These are phyloP conservation scores for Chenopodium formosanum DNA, from an alignment of 148 eudicot species.

Conservation along the genomic window DNA sequence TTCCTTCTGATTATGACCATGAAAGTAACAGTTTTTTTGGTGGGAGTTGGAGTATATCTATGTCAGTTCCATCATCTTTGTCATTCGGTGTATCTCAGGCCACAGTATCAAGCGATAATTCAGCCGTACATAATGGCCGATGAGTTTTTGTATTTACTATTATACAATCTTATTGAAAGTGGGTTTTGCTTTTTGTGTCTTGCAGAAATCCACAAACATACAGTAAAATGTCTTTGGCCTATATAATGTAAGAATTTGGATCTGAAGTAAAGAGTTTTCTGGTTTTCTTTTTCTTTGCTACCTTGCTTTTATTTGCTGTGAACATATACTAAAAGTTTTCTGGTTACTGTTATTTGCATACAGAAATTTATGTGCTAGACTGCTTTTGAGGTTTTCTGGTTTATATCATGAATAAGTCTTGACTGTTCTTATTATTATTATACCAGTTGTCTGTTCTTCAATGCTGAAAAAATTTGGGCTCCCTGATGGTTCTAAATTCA, in stretches of 20 bases:
- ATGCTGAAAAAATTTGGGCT: background rate
- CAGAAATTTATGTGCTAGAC: too few relatives aligned
- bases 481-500: background rate
- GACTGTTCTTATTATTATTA: background rate
- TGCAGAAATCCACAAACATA: background rate
- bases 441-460: too few relatives aligned
- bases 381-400: background rate
- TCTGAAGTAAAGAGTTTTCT: background rate
- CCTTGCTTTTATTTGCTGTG: too few relatives aligned
- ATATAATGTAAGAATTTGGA: background rate
- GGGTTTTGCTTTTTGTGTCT: background rate
- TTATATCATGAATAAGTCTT: too few relatives aligned
- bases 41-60: conserved; percentile 7
- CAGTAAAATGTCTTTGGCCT: background rate
- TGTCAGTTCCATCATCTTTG: background rate
- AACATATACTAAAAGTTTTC: too few relatives aligned
- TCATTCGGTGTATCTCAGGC: conserved; percentile 4
- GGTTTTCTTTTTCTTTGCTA: too few relatives aligned
- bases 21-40: background rate
- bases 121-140: background rate
- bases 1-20: conserved; percentile 16
- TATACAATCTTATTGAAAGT: background rate
- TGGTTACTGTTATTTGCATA: background rate
- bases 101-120: background rate
- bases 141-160: background rate